Conservation (phyloP, 345 rosid species). For the Heritiera fomes region DNA sequence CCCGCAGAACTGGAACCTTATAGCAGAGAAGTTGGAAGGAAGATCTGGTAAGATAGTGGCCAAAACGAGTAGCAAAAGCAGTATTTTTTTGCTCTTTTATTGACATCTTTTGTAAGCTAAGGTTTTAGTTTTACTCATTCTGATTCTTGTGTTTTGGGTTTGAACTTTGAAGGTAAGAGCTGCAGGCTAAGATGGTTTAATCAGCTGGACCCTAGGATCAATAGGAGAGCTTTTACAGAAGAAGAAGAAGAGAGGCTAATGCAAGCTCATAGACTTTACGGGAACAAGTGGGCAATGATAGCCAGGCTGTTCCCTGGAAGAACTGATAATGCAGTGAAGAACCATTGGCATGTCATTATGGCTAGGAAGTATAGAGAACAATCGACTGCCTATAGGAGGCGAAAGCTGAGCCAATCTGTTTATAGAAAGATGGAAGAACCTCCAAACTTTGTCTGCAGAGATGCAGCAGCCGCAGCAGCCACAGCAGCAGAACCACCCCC, state of each 20-base stretch:
- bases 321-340: conserved; percentile 98
- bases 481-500: conserved; percentile 23
- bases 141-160: conserved; percentile 7
- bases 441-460: conserved; percentile 33
- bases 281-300: conserved; percentile 99
- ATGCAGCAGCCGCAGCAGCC: conserved; percentile 22
- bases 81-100: background rate
- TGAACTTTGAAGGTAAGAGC: conserved; percentile 65
- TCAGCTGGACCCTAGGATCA: conserved; percentile 95
- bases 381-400: conserved; percentile 71
- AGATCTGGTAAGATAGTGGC: conserved; percentile 74
- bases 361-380: conserved; percentile 93
- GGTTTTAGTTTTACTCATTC: background rate
- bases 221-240: conserved; percentile 81
- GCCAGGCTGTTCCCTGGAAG: conserved; percentile 96
- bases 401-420: conserved; percentile 52
- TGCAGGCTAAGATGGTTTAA: conserved; percentile 97
- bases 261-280: conserved; percentile 93
- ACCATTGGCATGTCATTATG: conserved; percentile 99
- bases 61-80: background rate
- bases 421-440: conserved; percentile 37
- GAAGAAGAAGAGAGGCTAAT: conserved; percentile 96
- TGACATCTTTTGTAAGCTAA: background rate
- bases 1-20: conserved; percentile 98
- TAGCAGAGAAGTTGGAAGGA: conserved; percentile 88